These are phyloP conservation scores for Sinapis alba DNA, from an alignment of 441 rosid genomes.

Conservation along the genomic window DNA sequence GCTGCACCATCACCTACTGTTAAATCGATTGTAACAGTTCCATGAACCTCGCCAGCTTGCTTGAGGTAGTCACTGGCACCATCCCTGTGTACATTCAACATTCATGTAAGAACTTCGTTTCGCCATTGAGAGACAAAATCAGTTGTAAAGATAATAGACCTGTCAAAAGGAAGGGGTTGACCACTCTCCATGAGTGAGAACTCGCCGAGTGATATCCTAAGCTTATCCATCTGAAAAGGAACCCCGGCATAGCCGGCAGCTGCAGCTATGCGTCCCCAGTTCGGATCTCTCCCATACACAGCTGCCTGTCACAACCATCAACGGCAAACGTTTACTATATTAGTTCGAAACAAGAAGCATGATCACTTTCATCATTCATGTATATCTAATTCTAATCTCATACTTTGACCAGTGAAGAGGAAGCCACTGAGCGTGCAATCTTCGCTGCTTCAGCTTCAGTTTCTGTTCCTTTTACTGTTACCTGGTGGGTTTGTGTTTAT, in stretches of 20 bases:
- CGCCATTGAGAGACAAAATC: background rate
- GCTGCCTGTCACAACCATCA: constrained; percentile 65
- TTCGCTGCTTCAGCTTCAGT: constrained; percentile 81
- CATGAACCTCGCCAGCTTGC: constrained; percentile 81
- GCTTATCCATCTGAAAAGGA: constrained; percentile 61
- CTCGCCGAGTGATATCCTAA: constrained; percentile 74
- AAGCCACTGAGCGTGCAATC: constrained; percentile 89
- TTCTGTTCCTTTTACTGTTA: constrained; percentile 50
- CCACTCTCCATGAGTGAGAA: constrained; percentile 88
- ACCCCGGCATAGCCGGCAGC: constrained; percentile 93
- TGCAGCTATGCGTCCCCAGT: constrained; percentile 96
- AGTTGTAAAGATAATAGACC: background rate
- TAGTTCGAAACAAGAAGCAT: constrained; percentile 9
- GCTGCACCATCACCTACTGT: constrained; percentile 70
- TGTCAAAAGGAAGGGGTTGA: constrained; percentile 84
- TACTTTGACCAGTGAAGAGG: constrained; percentile 95
- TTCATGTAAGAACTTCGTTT: background rate
- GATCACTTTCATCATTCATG: background rate
- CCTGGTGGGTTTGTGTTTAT: constrained; percentile 23
- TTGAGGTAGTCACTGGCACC: constrained; percentile 73
- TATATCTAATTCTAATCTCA: background rate
- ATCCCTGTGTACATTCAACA: constrained; percentile 34
- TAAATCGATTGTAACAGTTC: constrained; percentile 64
- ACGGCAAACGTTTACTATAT: constrained; percentile 7
- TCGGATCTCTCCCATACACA: constrained; percentile 93